Evolutionary conservation across 148 eudicot species (phyloP), one percentile per base, ranked within the genome.

Genomic region (Fagopyrum tataricum): DNA sequence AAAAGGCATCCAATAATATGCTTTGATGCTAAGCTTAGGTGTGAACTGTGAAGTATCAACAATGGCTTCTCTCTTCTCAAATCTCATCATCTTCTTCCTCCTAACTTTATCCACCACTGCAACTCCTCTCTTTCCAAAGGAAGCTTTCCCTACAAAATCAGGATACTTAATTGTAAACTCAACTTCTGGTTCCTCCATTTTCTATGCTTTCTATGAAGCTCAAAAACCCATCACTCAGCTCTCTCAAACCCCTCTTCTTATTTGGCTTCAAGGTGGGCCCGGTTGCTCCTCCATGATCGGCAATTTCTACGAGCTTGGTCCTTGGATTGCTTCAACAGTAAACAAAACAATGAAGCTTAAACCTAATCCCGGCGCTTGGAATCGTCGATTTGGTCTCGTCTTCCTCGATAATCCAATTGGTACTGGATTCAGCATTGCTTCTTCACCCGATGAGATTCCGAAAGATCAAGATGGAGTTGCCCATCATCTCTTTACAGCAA

Each of bases 241-340:
- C 62, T 75, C 82, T 7, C 17, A 83, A 70, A 88, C 91, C 67
- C 93, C 98, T 20, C 85, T 90, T 64, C 85, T 90, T 69, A 78
- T 93, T 42, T 93, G 98, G 98, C 94, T 93, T 37, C 97, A 93
- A 81, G 95, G 97, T 0, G 91, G 96, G 21, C 98, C 98, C 7
- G 98, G 98, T 2, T 92, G 98, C 79, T 92, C 98, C 21, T 92
- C 98, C 76, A 87, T 90, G 96, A 4, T 76, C 0, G 98, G 85
- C 0, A 93, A 93, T 79, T 88, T 85, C 75, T 88, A 79, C 69
- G 98, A 87, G 70, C 85, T 93, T 44, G 98, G 96, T 5, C 98
- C 93, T 0, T 93, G 91, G 91, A 86, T 79, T 0, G 82, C 86
- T 13, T 24, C 26, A 59, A 6, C 72, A 1, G 37, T 11, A 4